These are phyloP conservation scores for Lactarius sanguifluus DNA, from an alignment of 768 basidiomycete genomes.

Conservation along the genomic window DNA sequence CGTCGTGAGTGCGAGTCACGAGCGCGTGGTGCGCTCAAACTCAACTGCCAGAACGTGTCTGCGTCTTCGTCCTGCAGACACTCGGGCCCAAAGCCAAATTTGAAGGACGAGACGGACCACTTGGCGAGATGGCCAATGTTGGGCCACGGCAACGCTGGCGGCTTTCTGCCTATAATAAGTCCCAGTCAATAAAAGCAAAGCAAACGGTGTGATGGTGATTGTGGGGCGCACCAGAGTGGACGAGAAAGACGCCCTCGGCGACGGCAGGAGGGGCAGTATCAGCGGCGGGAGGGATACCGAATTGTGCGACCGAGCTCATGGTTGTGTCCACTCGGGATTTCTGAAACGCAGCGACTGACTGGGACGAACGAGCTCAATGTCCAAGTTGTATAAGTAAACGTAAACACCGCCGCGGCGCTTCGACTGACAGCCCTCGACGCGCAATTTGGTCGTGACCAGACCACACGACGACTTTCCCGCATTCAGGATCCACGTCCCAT, in stretches of 20 bases:
- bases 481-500: background rate
- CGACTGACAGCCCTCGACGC: background rate
- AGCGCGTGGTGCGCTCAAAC: slow-evolving; percentile 33
- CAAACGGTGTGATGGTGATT: background rate
- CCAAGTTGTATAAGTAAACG: background rate
- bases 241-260: slow-evolving; percentile 41
- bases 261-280: slow-evolving; percentile 1
- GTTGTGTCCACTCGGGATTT: background rate
- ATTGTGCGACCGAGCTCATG: slow-evolving; percentile 21
- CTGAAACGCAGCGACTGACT: background rate
- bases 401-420: background rate
- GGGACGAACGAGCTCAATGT: background rate
- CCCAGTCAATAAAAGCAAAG: background rate
- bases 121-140: slow-evolving; percentile 86
- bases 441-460: background rate
- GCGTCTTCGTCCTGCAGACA: slow-evolving; percentile 86
- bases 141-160: slow-evolving; percentile 65
- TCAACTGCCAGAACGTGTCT: slow-evolving; percentile 96
- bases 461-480: background rate
- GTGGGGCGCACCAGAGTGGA: slow-evolving; percentile 39
- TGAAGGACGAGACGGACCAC: slow-evolving; percentile 96
- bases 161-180: slow-evolving; percentile 37
- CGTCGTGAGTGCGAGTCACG: background rate
- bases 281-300: background rate
- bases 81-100: slow-evolving; percentile 95